Conservation (phyloP, 352 stramenopile species). For the Phytophthora podocarpi region DNA sequence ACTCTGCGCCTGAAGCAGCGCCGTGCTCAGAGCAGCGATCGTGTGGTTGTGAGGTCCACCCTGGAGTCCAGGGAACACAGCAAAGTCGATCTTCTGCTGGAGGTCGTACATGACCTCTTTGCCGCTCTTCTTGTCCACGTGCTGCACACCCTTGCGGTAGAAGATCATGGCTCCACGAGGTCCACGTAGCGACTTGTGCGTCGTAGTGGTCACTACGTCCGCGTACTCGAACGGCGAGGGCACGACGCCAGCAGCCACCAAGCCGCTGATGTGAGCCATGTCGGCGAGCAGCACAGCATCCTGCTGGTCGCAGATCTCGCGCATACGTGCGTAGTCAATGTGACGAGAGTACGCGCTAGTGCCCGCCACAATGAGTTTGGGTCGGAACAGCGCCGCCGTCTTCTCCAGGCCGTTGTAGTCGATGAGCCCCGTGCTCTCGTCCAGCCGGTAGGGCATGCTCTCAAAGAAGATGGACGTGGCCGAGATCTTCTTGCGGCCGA, state of each 20-base stretch:
- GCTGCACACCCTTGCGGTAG: slow-evolving; percentile 95
- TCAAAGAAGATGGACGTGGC: slow-evolving; percentile 99
- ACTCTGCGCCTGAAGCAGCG: slow-evolving; percentile 95
- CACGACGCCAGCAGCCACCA: slow-evolving; percentile 96
- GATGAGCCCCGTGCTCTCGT: slow-evolving; percentile 96
- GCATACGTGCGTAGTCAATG: slow-evolving; percentile 99
- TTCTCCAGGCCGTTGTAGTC: slow-evolving; percentile 99
- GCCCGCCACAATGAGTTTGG: slow-evolving; percentile 99
- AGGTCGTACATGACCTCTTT: slow-evolving; percentile 94
- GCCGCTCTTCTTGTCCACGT: slow-evolving; percentile 95
- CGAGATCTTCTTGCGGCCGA: slow-evolving; percentile 99
- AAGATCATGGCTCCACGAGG: slow-evolving; percentile 99
- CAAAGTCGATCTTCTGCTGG: slow-evolving; percentile 99
- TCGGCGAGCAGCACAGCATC: slow-evolving; percentile 97
- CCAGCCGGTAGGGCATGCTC: slow-evolving; percentile 98
- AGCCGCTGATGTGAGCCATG: slow-evolving; percentile 99
- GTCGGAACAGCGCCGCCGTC: slow-evolving; percentile 92
- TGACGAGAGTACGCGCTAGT: slow-evolving; percentile 98
- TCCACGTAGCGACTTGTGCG: slow-evolving; percentile 99
- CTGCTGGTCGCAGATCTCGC: slow-evolving; percentile 93
- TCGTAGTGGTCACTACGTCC: slow-evolving; percentile 99
- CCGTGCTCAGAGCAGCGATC: slow-evolving; percentile 98
- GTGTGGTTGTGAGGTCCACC: slow-evolving; percentile 99
- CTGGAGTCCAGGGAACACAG: slow-evolving; percentile 99
- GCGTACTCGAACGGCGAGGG: slow-evolving; percentile 97